A percentile compares a stretch with the other conserved stretches of the same genome.
phyloP scores from a whole-genome alignment of 257 asterid species.

The Nicotiana paniculata region DNA sequence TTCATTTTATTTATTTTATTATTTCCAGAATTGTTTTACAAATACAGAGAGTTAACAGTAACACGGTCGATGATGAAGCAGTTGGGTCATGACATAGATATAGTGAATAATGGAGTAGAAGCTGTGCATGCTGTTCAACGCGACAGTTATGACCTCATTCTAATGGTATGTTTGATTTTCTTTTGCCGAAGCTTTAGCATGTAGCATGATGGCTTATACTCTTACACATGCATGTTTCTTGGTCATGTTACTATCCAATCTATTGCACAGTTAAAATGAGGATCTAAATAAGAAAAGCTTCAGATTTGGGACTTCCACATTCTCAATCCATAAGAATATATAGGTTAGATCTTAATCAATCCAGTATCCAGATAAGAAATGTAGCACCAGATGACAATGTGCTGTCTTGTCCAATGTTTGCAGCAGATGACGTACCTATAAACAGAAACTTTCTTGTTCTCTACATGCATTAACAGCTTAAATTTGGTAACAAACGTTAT shows the following conservation, averaged over 20 bases:
- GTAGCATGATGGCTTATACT: neutral
- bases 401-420: neutral
- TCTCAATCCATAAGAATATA: neutral
- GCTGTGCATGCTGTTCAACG: slow-evolving; percentile 63
- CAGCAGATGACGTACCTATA: neutral
- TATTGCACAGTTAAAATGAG: neutral
- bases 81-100: slow-evolving; percentile 59
- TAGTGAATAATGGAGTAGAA: slow-evolving; percentile 69
- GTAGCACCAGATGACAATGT: neutral
- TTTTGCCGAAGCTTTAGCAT: neutral
- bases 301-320: neutral
- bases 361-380: neutral
- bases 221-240: neutral
- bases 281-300: neutral
- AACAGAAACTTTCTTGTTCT: neutral
- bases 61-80: slow-evolving; percentile 76
- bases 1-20: too few relatives aligned
- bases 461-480: neutral
- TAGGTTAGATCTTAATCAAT: neutral
- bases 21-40: too few relatives aligned
- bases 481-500: neutral
- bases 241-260: neutral
- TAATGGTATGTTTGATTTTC: slow-evolving; percentile 49
- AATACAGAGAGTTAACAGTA: too few relatives aligned
- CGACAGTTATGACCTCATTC: slow-evolving; percentile 48